Evolutionary conservation across 805 yeast species (phyloP).

Genomic region (Starmerella etchellsii): DNA sequence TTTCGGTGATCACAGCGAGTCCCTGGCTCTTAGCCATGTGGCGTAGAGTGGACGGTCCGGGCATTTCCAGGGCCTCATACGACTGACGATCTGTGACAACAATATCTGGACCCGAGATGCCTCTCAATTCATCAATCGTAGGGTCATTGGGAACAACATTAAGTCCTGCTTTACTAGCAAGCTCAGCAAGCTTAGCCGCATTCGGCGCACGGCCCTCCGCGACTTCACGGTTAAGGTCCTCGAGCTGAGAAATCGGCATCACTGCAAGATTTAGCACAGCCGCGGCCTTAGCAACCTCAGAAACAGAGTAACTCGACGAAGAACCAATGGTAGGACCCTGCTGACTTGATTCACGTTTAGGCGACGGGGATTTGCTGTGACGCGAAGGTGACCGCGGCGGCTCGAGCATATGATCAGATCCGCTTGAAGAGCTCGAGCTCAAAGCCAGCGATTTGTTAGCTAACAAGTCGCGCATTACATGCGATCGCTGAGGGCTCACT

Average conservation of each 20-base stretch:
- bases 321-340: too few species aligned
- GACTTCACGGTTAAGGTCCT: slow-evolving; percentile 12
- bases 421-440: too few species aligned
- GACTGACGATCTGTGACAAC: slow-evolving; percentile 15
- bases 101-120: slow-evolving; percentile 6
- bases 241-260: slow-evolving; percentile 8
- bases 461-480: slow-evolving; percentile 4
- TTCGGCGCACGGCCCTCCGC: slow-evolving; percentile 20
- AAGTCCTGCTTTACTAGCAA: slow-evolving; percentile 12
- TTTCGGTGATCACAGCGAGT: slow-evolving; percentile 17
- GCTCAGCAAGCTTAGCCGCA: slow-evolving; percentile 24
- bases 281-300: slow-evolving; percentile 15
- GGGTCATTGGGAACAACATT: slow-evolving; percentile 14
- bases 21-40: slow-evolving; percentile 18
- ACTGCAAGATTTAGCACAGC: slow-evolving; percentile 13
- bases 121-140: slow-evolving; percentile 10
- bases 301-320: too few species aligned
- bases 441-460: not conserved
- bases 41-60: slow-evolving; percentile 15
- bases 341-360: too few species aligned
- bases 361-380: too few species aligned
- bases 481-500: not conserved
- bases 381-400: too few species aligned
- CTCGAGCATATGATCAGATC: too few species aligned
- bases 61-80: slow-evolving; percentile 14